Conservation (phyloP, 2,329 filamentous ascomycete genomes). For the Aureobasidium namibiae region DNA sequence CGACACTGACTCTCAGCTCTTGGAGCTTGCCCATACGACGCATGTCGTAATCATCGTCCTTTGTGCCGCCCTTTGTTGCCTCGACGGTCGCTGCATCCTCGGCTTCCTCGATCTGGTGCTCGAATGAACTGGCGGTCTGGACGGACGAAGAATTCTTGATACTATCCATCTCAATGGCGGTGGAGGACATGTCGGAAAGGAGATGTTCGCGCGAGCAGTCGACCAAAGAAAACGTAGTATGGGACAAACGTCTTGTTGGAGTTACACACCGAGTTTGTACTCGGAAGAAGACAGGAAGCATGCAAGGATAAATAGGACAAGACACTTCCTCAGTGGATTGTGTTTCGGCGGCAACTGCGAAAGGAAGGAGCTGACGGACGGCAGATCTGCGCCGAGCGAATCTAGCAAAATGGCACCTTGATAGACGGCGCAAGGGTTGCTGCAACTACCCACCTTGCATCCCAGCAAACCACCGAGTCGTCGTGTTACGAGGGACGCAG, state of each 20-base stretch:
- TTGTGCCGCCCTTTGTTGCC: constrained; percentile 15
- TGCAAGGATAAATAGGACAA: constrained; percentile 13
- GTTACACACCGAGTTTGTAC: constrained; percentile 13
- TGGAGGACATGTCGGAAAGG: constrained; percentile 8
- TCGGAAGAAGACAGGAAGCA: constrained; percentile 13
- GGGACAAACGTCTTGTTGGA: constrained; percentile 4
- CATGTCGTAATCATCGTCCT: constrained; percentile 19
- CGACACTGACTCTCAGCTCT: constrained; percentile 14
- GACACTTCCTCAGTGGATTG: background rate
- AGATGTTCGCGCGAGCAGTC: constrained; percentile 1
- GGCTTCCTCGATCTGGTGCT: background rate
- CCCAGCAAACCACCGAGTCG: constrained; percentile 5
- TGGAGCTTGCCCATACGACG: constrained; percentile 21
- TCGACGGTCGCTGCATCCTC: constrained; percentile 7
- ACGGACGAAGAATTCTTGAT: constrained; percentile 14
- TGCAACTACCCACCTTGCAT: constrained; percentile 11
- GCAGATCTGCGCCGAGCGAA: constrained; percentile 5
- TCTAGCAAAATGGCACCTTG: background rate
- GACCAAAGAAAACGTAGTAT: constrained; percentile 7
- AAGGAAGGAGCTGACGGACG: constrained; percentile 7
- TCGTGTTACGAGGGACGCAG: background rate
- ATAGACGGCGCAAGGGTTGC: constrained; percentile 7
- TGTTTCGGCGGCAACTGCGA: background rate
- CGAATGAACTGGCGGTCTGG: constrained; percentile 11
- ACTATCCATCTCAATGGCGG: constrained; percentile 8